Percentiles rank a stretch among this genome's conserved stretches.
Evolutionary conservation across 352 stramenopile species (phyloP).

Genomic region (Phytophthora sp.): DNA sequence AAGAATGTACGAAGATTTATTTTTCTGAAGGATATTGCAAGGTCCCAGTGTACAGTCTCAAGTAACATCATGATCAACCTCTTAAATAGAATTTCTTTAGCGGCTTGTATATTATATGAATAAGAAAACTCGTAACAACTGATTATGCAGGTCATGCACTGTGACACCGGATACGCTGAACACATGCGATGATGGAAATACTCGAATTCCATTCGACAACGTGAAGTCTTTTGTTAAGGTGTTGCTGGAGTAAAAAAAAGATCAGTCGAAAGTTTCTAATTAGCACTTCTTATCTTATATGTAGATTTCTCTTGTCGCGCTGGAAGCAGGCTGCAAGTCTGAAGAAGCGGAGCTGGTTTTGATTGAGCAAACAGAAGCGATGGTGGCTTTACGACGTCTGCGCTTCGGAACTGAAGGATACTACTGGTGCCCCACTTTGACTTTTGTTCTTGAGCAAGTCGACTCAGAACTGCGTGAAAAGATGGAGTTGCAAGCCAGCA

Average conservation of each 20-base stretch:
- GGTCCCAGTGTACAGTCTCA: too few relatives aligned
- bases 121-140: too few relatives aligned
- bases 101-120: too few relatives aligned
- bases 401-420: neutral
- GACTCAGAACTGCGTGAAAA: neutral
- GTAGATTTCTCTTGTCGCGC: neutral
- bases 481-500: constrained; percentile 6
- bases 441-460: constrained; percentile 2
- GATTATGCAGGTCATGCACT: neutral
- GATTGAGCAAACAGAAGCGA: neutral
- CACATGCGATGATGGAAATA: neutral
- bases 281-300: too few relatives aligned
- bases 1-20: too few relatives aligned
- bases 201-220: constrained; percentile 10
- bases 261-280: too few relatives aligned
- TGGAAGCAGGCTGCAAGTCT: neutral
- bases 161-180: neutral
- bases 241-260: too few relatives aligned
- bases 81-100: too few relatives aligned
- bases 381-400: neutral
- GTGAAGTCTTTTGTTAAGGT: constrained; percentile 6
- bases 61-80: too few relatives aligned
- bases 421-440: constrained; percentile 4
- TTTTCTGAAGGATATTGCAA: too few relatives aligned
- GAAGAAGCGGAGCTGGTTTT: neutral